Evolutionary conservation across 2,329 filamentous ascomycete genomes (phyloP).

Genomic region (Neopestalotiopsis sp.): DNA sequence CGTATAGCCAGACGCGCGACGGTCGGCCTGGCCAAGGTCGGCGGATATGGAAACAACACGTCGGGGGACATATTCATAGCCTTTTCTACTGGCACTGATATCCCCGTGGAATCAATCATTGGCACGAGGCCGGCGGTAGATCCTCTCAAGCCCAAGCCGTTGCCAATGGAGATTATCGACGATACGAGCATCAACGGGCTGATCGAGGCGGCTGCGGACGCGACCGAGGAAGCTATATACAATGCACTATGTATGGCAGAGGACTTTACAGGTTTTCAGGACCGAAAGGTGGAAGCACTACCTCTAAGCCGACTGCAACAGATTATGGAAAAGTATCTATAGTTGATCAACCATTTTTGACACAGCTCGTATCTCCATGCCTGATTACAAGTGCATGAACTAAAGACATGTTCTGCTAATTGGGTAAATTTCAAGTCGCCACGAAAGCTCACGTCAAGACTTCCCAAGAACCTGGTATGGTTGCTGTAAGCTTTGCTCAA

Average conservation of each 20-base stretch:
- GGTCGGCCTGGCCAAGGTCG: conserved; percentile 64
- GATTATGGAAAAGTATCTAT: conserved; percentile 47
- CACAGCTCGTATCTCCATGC: too few relatives aligned
- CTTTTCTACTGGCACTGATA: conserved; percentile 64
- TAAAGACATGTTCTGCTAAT: too few relatives aligned
- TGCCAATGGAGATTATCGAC: conserved; percentile 52
- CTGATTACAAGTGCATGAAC: too few relatives aligned
- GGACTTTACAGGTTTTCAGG: conserved; percentile 59
- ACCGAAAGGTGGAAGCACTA: conserved; percentile 53
- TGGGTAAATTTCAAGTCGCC: background rate
- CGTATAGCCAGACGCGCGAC: conserved; percentile 65
- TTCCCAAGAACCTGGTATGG: background rate
- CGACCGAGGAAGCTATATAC: conserved; percentile 69
- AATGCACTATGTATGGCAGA: conserved; percentile 68
- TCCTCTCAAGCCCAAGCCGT: conserved; percentile 42
- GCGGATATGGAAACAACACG: conserved; percentile 64
- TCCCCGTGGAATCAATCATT: conserved; percentile 48
- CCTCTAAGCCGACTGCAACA: conserved; percentile 51
- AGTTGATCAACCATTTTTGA: background rate
- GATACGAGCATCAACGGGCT: conserved; percentile 65
- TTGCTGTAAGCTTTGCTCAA: too few relatives aligned
- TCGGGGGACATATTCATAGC: conserved; percentile 73
- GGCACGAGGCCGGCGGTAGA: conserved; percentile 42
- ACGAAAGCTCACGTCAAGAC: background rate
- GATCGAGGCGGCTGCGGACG: conserved; percentile 66